Conservation (phyloP, 257 asterid genomes). For the Datura wrightii region DNA sequence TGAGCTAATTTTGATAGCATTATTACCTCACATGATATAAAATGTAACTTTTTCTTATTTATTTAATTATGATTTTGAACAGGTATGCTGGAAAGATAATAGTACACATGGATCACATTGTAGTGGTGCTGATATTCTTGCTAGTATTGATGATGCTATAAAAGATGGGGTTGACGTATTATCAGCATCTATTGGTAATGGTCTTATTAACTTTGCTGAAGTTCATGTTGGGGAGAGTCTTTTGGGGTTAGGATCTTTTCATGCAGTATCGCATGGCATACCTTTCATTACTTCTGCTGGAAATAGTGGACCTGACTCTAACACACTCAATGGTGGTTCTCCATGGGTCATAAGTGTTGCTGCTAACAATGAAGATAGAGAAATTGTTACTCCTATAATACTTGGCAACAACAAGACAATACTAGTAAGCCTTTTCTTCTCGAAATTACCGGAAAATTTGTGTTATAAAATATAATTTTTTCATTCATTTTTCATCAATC, state of each 20-base stretch:
- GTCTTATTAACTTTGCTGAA: background rate
- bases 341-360: constrained; percentile 27
- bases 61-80: background rate
- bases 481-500: too few relatives aligned
- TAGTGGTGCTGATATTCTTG: background rate
- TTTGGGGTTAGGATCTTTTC: background rate
- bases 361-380: background rate
- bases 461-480: too few relatives aligned
- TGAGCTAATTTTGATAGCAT: too few relatives aligned
- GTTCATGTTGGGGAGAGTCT: background rate
- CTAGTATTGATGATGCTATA: constrained; percentile 13
- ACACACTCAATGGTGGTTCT: background rate
- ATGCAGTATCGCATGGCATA: constrained; percentile 20
- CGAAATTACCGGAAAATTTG: too few relatives aligned
- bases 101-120: background rate
- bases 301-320: background rate
- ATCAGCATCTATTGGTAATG: background rate
- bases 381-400: background rate
- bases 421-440: background rate
- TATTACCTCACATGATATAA: too few relatives aligned
- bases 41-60: too few relatives aligned
- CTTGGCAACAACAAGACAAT: constrained; percentile 7
- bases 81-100: background rate
- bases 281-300: constrained; percentile 15
- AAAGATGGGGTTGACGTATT: background rate